phyloP scores from a whole-genome alignment of 306 rosid genomes.

The Quercus suber region DNA sequence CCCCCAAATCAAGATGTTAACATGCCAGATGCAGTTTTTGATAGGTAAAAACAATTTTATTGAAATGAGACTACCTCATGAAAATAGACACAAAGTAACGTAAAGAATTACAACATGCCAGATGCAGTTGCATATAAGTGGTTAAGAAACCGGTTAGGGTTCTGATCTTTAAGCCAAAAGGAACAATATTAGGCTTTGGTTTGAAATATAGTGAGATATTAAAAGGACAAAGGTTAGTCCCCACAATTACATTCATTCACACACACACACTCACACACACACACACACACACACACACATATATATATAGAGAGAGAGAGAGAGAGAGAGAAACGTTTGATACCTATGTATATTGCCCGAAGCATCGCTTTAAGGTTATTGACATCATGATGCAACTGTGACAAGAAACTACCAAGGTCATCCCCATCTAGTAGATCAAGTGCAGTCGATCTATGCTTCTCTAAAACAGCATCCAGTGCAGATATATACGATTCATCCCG shows the following conservation, averaged over 20 bases:
- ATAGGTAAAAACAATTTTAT: not conserved
- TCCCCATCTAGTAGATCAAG: constrained; percentile 80
- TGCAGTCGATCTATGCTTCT: constrained; percentile 79
- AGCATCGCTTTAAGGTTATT: constrained; percentile 91
- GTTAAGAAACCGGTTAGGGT: not conserved
- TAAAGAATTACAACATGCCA: not conserved
- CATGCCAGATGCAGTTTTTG: not conserved
- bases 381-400: constrained; percentile 65
- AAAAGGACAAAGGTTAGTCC: not conserved
- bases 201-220: not conserved
- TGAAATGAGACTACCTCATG: too few relatives aligned
- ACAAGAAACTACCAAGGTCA: constrained; percentile 64
- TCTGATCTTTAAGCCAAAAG: not conserved
- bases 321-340: not conserved
- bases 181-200: not conserved
- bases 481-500: constrained; percentile 78
- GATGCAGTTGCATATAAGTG: not conserved
- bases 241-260: not conserved
- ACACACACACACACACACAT: not conserved
- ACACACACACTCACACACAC: not conserved
- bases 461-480: constrained; percentile 74
- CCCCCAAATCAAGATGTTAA: not conserved
- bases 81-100: not conserved
- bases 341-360: constrained; percentile 95
- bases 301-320: too few relatives aligned